Base-by-base conservation (phyloP, 148 eudicot genomes). In the Dysphania ambrosioides region DNA sequence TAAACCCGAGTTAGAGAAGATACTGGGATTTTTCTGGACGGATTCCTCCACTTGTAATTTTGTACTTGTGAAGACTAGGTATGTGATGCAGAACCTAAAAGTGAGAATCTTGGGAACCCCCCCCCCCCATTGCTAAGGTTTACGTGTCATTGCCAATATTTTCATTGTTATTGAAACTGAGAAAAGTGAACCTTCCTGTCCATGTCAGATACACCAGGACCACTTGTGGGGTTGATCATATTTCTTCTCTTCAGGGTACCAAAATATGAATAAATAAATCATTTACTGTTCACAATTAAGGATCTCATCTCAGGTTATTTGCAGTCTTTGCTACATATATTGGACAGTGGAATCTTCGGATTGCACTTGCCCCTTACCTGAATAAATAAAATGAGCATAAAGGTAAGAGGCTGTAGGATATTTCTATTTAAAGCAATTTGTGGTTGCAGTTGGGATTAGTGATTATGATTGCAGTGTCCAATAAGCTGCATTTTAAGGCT, bases 11-110 rank as follows among this genome's bases (percentile, higher is more conserved):
- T 81, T 94, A 4, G 99, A 90, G 83, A 87, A 79, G 74, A 85
- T 95, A 63, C 83, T 95, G 70, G 99, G 99, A 29, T 95, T 95
- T 76, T 95, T 95, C 81, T 95, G 99, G 99, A 92, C 94, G 73
- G 99, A 95, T 82, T 87, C 91, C 78, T 83, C 92, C 11, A 83
- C 87, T 53, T 90, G 91, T 84, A 94, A 95, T 83, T 73, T 92
- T 51, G 90, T 95, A 53, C 78, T 90, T 79, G 94, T 95, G 56
- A 95, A 92, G 81, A 88, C 90, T 77, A 92, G 96, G 99, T 92
- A 84, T 67, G 82, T 67, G n/a, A 67, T 16, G 61, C n/a, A 16
- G 38, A 36, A 58, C 12, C 18, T 68, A 47, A 13, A 32, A 4
- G 10, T 19, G 36, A n/a, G n/a, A 60, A 13, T 21, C 42, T 42